Percentiles rank a stretch among this genome's conserved stretches.
Evolutionary conservation across 305 asterid species (phyloP).

Genomic region (Lippia alba): DNA sequence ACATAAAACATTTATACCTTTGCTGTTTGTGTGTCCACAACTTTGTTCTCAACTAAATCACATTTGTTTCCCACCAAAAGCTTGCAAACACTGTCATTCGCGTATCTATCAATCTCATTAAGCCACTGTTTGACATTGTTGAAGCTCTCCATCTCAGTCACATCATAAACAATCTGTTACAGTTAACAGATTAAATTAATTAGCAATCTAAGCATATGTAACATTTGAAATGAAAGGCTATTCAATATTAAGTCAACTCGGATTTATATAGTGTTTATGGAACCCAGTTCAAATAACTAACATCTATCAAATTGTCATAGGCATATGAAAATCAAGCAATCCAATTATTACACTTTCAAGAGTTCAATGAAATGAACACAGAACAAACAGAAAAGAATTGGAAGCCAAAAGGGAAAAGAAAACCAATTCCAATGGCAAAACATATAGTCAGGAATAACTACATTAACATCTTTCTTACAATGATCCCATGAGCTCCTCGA

Average conservation of each 20-base stretch:
- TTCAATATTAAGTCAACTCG: not conserved
- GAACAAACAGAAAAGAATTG: too few relatives aligned
- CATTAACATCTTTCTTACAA: constrained; percentile 60
- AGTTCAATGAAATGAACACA: not conserved
- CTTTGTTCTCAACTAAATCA: constrained; percentile 90
- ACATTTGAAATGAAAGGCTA: constrained; percentile 8
- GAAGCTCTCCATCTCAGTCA: constrained; percentile 98
- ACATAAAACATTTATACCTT: constrained; percentile 53
- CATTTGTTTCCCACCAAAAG: constrained; percentile 97
- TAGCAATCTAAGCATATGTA: not conserved
- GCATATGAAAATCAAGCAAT: not conserved
- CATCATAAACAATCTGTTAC: constrained; percentile 88
- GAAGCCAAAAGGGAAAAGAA: too few relatives aligned
- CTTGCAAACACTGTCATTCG: constrained; percentile 94
- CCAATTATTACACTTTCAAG: not conserved
- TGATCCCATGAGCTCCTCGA: constrained; percentile 97
- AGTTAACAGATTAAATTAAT: constrained; percentile 13
- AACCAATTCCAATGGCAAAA: constrained; percentile 9
- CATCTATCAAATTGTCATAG: not conserved
- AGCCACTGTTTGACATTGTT: constrained; percentile 98
- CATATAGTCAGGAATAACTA: constrained; percentile 20
- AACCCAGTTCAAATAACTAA: constrained; percentile 1
- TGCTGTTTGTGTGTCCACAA: constrained; percentile 82
- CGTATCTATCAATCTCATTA: constrained; percentile 92
- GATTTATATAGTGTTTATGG: not conserved